Evolutionary conservation across 2,329 filamentous ascomycete genomes (phyloP), one percentile per base, ranked within the genome.

Genomic region (Coleophoma cylindrospora): DNA sequence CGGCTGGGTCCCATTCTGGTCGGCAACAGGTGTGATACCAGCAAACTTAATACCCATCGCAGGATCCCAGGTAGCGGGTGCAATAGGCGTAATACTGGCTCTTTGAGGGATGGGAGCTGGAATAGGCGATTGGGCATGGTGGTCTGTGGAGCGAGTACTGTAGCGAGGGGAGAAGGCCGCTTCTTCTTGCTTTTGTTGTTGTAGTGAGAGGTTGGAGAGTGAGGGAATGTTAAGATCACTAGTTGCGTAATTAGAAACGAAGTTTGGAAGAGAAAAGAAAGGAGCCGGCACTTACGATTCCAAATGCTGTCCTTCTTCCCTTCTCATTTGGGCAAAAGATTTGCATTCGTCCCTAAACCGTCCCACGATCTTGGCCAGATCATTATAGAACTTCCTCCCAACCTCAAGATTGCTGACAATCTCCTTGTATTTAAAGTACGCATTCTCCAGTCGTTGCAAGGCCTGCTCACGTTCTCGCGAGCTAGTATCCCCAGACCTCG

Each of bases 351-450:
- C 92, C 15, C 91, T 78, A 66, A 96, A 97, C 10, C 85, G 77
- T 1, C 83, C 86, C 1, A 96, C 88, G 54, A 97, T 91, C 68
- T 87, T 89, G 43, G 87, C 89, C 4, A 99, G 77, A 63, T 97
- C 91, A 59, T 99, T 99, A 73, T 97, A 99, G 66, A 99, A 99
- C 66, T 94, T 96, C 48, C 92, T 78, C 1, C 90, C 94, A 0
- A 87, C 89, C 57, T 97, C 92, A 3, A 96, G 77, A 64, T 97
- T 96, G 57, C 82, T 89, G 50, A 96, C 83, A 50, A 97, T 89
- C 66, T 99, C 92, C 70, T 96, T 96, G 74, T 97, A 97, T 70
- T 92, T 95, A 68, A 91, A 84, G 66, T 95, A 97, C 1, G 90
- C 92, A 56, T 88, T 91, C 67, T 97, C 92, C 10, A 99, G 74